Evolutionary conservation across 768 basidiomycete species (phyloP), one percentile per base, ranked within the genome.

Genomic region (Russula compacta): DNA sequence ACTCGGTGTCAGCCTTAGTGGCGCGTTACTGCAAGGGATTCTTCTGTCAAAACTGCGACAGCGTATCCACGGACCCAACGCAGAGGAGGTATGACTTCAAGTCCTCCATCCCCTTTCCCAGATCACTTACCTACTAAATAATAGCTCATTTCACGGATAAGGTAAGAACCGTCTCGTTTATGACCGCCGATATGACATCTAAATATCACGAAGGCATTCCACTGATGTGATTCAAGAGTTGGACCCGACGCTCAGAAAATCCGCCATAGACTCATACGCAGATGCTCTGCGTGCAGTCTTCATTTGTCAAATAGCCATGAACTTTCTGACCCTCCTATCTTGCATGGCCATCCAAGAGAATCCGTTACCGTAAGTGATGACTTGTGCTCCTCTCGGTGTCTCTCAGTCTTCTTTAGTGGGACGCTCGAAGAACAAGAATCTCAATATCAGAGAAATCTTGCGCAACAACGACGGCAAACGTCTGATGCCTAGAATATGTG

Each of bases 1-100:
- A 24, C 79, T 98, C 57, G 97, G 95, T 39, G 95, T 99, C 56
- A 89, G 90, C 67, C 76, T 95, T 49, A 86, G 85, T 67, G 90
- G 92, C 21, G 87, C 92, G 0, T 71, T 98, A 32, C 75, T 95
- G 36, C 95, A 99, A 73, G 81, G 82, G 6, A 79, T 95, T 39
- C 78, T 99, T 43, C 74, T 85, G 33, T 72, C 76, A 51, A 83
- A 89, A 69, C 76, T 99, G 57, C 81, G 82, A 59, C 73, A 79
- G 63, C 81, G 85, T 54, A 95, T 99, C 66, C 81, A 78, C 6
- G 95, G 91, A 0, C 84, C 88, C 48, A 81, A 79, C 58, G 81
- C 95, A 57, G 76, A 76, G 67, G 76, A 89, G 76, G 90, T 89
- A 66, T 75, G 84, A 73, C 12, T 36, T 58, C 60, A 64, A 64